These are phyloP conservation scores for Mucor sp. DNA, from an alignment of 371 early-diverging fungal genomes.

Conservation along the genomic window DNA sequence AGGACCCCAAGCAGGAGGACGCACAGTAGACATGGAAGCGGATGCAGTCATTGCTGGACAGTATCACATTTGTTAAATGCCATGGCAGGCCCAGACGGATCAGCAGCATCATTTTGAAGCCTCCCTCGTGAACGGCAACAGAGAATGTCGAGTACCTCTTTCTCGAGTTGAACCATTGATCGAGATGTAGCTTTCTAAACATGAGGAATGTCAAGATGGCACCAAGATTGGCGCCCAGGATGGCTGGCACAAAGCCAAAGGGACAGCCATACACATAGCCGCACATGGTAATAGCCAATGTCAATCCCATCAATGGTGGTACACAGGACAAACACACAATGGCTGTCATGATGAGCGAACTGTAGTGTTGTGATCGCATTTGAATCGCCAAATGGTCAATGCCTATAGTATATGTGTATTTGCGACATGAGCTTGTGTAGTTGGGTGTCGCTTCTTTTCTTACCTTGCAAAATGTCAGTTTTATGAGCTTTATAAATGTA, in stretches of 20 bases:
- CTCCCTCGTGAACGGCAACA: background rate
- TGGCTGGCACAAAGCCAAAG: background rate
- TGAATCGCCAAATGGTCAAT: conserved; percentile 25
- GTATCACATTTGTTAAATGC: background rate
- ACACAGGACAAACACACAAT: background rate
- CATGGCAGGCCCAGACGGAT: background rate
- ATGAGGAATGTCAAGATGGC: background rate
- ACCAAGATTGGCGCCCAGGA: background rate
- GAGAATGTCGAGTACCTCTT: background rate
- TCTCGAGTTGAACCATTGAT: background rate
- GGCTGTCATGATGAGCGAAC: conserved; percentile 10
- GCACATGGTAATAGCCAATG: background rate
- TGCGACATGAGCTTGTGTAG: background rate
- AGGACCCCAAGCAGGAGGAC: background rate
- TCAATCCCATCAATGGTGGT: background rate
- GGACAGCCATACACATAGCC: background rate
- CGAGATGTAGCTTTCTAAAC: background rate
- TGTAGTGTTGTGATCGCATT: conserved; percentile 25
- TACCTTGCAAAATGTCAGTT: background rate
- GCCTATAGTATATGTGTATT: conserved; percentile 11
- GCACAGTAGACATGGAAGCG: background rate
- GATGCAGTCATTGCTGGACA: background rate
- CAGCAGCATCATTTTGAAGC: background rate
- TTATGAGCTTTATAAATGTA: background rate
- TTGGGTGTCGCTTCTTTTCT: too few species aligned